Conservation (phyloP, 352 stramenopile species). For the Aphanomyces invadans region DNA sequence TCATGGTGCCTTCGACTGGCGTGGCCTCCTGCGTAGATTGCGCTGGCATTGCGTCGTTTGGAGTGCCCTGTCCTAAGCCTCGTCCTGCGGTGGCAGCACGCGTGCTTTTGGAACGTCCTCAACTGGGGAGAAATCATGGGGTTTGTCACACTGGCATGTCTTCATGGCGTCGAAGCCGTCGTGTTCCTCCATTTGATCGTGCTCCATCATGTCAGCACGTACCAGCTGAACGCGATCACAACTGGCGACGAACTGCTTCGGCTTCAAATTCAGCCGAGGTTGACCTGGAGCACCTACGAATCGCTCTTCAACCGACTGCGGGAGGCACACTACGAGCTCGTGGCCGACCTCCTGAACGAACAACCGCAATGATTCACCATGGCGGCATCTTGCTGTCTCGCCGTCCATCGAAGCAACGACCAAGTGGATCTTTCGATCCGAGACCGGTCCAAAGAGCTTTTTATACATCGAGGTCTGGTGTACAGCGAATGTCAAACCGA, state of each 20-base stretch:
- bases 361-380: not conserved
- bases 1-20: no score
- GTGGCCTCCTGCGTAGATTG: not conserved
- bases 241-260: not conserved
- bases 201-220: not conserved
- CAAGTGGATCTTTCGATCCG: no score
- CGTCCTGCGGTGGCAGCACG: constrained; percentile 1
- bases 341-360: not conserved
- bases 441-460: no score
- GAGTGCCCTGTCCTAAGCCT: not conserved
- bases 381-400: no score
- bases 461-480: no score
- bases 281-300: not conserved
- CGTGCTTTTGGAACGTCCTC: constrained; percentile 8
- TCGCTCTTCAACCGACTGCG: not conserved
- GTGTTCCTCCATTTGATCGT: not conserved
- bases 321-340: not conserved
- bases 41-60: not conserved
- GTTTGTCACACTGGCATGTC: not conserved
- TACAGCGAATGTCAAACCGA: no score
- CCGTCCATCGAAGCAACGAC: not conserved
- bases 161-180: constrained; percentile 1
- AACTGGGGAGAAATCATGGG: constrained; percentile 8
- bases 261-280: not conserved
- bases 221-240: not conserved